Conservation (phyloP, 2,329 filamentous ascomycete genomes). For the Phaeosphaeriaceae sp. region DNA sequence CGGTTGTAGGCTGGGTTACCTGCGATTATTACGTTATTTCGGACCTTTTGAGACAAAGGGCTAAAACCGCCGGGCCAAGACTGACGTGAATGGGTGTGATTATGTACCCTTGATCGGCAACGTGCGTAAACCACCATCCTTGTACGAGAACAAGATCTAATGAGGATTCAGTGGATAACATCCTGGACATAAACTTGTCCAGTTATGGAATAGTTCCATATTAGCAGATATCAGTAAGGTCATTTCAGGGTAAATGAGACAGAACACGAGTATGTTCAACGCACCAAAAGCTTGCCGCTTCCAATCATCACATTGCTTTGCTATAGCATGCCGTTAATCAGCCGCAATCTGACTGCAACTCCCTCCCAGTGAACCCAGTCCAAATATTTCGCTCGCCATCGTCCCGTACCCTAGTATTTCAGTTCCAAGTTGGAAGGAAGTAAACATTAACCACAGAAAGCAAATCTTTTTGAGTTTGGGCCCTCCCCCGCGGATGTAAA, state of each 20-base stretch:
- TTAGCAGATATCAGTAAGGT: background rate
- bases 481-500: slow-evolving; percentile 33
- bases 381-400: background rate
- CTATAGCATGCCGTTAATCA: slow-evolving; percentile 3
- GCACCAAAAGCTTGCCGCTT: background rate
- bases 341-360: slow-evolving; percentile 2
- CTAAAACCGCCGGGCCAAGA: background rate
- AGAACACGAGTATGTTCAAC: background rate
- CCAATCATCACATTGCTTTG: slow-evolving; percentile 11
- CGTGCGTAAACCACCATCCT: background rate
- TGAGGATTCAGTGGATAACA: too few species aligned
- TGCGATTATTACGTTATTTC: slow-evolving; percentile 10
- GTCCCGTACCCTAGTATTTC: slow-evolving; percentile 19
- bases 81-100: background rate
- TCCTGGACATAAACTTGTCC: too few species aligned
- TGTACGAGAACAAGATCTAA: background rate
- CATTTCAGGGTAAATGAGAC: background rate
- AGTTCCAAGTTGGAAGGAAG: slow-evolving; percentile 15
- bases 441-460: slow-evolving; percentile 18
- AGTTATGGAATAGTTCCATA: too few species aligned
- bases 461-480: slow-evolving; percentile 29
- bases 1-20: slow-evolving; percentile 3
- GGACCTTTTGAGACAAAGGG: slow-evolving; percentile 11
- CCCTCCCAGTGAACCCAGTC: background rate
- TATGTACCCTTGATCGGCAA: background rate